phyloP scores from a whole-genome alignment of 306 rosid species.

The Astragalus membranaceus region DNA sequence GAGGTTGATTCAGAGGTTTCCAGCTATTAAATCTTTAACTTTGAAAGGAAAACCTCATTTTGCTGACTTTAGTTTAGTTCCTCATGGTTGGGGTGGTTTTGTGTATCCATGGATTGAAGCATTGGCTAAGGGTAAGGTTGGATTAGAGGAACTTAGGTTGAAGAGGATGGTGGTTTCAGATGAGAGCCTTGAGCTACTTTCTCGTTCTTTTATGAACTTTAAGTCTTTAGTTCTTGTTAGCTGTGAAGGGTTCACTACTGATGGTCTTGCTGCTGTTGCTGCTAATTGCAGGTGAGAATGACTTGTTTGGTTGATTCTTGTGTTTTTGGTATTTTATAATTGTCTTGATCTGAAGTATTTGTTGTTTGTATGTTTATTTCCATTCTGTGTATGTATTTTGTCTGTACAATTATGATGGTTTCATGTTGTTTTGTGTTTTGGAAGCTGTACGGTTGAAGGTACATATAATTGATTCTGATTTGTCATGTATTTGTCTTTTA shows the following conservation, averaged over 20 bases:
- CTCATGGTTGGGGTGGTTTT: constrained; percentile 79
- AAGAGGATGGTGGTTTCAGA: constrained; percentile 92
- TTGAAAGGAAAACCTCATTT: constrained; percentile 95
- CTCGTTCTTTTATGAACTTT: constrained; percentile 62
- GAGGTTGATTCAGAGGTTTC: constrained; percentile 67
- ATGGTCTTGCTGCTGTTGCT: constrained; percentile 85
- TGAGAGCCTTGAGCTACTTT: constrained; percentile 76
- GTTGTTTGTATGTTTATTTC: background rate
- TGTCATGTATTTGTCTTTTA: constrained; percentile 1
- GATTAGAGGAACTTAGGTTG: constrained; percentile 74
- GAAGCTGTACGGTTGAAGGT: background rate
- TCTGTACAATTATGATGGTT: background rate
- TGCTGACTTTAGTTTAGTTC: constrained; percentile 93
- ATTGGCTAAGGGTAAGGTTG: constrained; percentile 38
- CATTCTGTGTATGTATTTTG: background rate
- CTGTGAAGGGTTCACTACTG: constrained; percentile 92
- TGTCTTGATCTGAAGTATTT: background rate
- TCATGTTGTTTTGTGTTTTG: constrained; percentile 3
- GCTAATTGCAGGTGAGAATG: constrained; percentile 79
- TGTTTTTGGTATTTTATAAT: background rate
- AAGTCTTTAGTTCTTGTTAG: constrained; percentile 78
- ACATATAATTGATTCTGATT: background rate
- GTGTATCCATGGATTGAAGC: constrained; percentile 79
- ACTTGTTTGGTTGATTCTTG: background rate
- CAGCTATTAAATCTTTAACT: constrained; percentile 56